phyloP scores from a whole-genome alignment of 345 rosid genomes.

The Tarenaya hassleriana region DNA sequence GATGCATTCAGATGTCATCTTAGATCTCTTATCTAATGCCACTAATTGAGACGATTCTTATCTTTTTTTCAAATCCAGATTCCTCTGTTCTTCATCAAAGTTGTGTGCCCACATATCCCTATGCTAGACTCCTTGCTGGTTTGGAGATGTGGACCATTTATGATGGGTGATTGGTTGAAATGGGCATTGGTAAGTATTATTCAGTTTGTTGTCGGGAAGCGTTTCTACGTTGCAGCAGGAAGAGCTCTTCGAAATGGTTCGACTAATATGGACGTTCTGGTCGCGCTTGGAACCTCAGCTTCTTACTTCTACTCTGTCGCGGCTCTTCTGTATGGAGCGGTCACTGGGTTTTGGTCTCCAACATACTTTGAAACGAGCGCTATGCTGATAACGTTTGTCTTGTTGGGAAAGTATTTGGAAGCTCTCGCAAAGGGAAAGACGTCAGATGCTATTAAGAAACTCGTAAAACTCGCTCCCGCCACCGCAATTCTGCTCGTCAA shows the following conservation, averaged over 20 bases:
- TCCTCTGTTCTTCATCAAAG: constrained; percentile 84
- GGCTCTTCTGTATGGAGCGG: constrained; percentile 90
- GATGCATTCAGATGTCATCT: neutral
- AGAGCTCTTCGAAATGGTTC: constrained; percentile 99
- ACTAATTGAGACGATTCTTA: constrained; percentile 1
- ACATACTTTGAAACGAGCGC: constrained; percentile 97
- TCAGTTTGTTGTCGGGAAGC: constrained; percentile 95
- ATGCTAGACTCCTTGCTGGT: constrained; percentile 56
- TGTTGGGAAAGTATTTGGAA: constrained; percentile 95
- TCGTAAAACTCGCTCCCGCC: constrained; percentile 93
- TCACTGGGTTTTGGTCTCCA: constrained; percentile 92
- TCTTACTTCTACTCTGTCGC: constrained; percentile 93
- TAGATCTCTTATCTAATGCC: constrained; percentile 7
- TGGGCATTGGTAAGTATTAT: constrained; percentile 90
- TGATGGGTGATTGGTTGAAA: constrained; percentile 93
- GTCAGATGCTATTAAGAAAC: constrained; percentile 95
- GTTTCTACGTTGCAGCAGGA: constrained; percentile 90
- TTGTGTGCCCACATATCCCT: constrained; percentile 87
- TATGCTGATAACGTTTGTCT: constrained; percentile 95
- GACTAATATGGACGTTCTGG: constrained; percentile 98
- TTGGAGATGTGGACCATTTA: constrained; percentile 95
- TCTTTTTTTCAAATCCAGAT: constrained; percentile 46
- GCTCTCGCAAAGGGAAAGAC: constrained; percentile 97
- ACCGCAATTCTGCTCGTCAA: constrained; percentile 74
- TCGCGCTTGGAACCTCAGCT: constrained; percentile 91